A percentile compares a stretch with the other conserved stretches of the same genome.
Evolutionary conservation across 1,284 basidiomycete species (phyloP).

Genomic region (Cryptococcus depauperatus): DNA sequence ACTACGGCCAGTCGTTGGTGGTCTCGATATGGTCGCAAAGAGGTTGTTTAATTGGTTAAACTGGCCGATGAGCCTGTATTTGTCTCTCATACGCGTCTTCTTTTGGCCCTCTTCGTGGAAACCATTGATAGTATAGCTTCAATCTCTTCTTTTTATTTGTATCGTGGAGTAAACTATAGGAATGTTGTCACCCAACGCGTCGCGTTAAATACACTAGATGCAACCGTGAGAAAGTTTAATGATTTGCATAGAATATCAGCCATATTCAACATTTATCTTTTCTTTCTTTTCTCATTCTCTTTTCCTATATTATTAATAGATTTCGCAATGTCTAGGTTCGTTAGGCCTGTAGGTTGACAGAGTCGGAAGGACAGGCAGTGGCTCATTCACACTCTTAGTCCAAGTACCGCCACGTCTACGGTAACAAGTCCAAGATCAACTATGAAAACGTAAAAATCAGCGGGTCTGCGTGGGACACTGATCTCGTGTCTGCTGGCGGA

Average conservation of each 20-base stretch:
- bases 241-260: too few species aligned
- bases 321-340: background rate
- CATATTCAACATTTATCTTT: too few species aligned
- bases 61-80: slow-evolving; percentile 2
- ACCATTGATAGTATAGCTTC: too few species aligned
- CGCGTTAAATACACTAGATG: too few species aligned
- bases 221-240: too few species aligned
- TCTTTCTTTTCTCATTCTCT: too few species aligned
- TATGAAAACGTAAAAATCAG: slow-evolving; percentile 88
- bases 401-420: slow-evolving; percentile 76
- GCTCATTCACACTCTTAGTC: slow-evolving; percentile 25
- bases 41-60: background rate
- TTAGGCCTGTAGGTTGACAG: background rate
- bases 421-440: slow-evolving; percentile 68
- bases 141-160: too few species aligned
- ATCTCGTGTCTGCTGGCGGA: slow-evolving; percentile 77
- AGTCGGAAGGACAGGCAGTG: background rate
- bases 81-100: slow-evolving; percentile 3
- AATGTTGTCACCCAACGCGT: too few species aligned
- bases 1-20: background rate
- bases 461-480: slow-evolving; percentile 92
- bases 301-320: too few species aligned
- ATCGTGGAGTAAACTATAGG: too few species aligned
- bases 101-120: too few species aligned
- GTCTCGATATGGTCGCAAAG: background rate